A percentile compares a stretch with the other conserved stretches of the same genome.
These are phyloP conservation scores for Aspergillus nanangensis DNA, from an alignment of 495 filamentous ascomycete genomes.

Conservation along the genomic window DNA sequence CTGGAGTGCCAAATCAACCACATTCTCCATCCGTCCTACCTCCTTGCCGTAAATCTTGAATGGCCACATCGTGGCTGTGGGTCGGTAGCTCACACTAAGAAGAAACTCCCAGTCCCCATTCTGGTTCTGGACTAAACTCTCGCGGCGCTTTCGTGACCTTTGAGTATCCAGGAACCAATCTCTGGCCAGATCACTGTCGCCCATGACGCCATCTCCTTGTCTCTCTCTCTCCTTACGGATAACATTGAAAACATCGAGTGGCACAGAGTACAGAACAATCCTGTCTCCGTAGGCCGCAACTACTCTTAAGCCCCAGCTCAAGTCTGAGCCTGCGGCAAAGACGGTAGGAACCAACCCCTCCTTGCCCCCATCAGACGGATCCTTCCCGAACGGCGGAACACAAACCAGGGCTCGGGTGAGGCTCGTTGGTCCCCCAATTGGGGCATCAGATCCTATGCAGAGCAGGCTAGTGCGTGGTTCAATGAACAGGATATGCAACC, in stretches of 20 bases:
- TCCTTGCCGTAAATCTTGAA: slow-evolving; percentile 42
- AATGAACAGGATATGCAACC: slow-evolving; percentile 65
- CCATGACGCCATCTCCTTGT: slow-evolving; percentile 32
- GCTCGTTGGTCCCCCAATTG: slow-evolving; percentile 50
- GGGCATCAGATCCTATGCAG: slow-evolving; percentile 65
- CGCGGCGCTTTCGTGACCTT: slow-evolving; percentile 22
- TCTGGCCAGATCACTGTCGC: slow-evolving; percentile 27
- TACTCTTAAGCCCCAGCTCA: slow-evolving; percentile 59
- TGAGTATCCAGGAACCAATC: slow-evolving; percentile 32
- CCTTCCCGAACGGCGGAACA: slow-evolving; percentile 28
- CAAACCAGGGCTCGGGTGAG: slow-evolving; percentile 40
- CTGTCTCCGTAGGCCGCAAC: slow-evolving; percentile 52
- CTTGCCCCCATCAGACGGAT: slow-evolving; percentile 28
- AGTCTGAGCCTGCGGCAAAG: slow-evolving; percentile 57
- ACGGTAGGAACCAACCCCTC: slow-evolving; percentile 40
- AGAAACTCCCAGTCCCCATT: slow-evolving; percentile 40
- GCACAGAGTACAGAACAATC: slow-evolving; percentile 60
- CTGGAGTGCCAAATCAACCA: slow-evolving; percentile 36
- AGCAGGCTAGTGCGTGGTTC: slow-evolving; percentile 56
- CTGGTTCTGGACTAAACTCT: slow-evolving; percentile 31
- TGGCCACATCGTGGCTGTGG: slow-evolving; percentile 37
- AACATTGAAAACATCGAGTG: slow-evolving; percentile 54
- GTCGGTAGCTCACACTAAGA: slow-evolving; percentile 29
- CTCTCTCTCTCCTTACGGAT: slow-evolving; percentile 34
- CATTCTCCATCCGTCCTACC: slow-evolving; percentile 30